Evolutionary conservation across 106 monocot genomes (phyloP), one percentile per base, ranked within the genome.

Genomic region (Acorus gramineus): DNA sequence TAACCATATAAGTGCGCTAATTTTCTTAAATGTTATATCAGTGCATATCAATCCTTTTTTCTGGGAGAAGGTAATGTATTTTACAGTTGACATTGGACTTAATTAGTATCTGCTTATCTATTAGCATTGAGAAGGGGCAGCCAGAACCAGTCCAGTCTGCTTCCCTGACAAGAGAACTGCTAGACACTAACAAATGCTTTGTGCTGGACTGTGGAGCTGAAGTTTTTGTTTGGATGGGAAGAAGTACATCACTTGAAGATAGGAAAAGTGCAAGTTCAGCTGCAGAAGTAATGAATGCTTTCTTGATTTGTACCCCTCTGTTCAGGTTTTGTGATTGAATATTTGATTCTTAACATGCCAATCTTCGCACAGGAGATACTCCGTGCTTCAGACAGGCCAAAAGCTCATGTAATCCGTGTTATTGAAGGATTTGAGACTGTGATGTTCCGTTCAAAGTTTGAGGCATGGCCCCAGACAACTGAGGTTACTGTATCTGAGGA

Each of bases 171-270:
- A 85, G 80, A 74, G 83, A 85, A 55, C 69, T 88, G 54, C 66
- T 98, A 55, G 75, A 80, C n/a, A 85, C 96, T 55, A 85, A 75
- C 46, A 98, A 84, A 56, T 98, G 96, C 50, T 98, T 81, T 69
- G 50, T 98, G 50, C 76, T 98, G 12, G 96, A 98, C 75, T 98
- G 96, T 73, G 83, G 91, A 5, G 52, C 56, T 72, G 87, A 98
- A 73, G 65, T 91, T 56, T 92, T 83, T 66, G 83, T 98, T 11
- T 98, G 96, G 96, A 85, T 81, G 79, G 96, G 96, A 7, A 80
- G 91, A 81, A 83, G 61, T 52, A 85, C 96, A 11, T 81, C 83
- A 64, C 82, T 98, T 49, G 82, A 88, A 59, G 91, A 83, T 13
- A 87, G 96, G 58, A 98, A 91, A 83, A 81, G 52, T 73, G 81